Percentiles rank a stretch among this genome's conserved stretches.
These are phyloP conservation scores for Apiosordaria backusii DNA, from an alignment of 495 filamentous ascomycete genomes.

Conservation along the genomic window DNA sequence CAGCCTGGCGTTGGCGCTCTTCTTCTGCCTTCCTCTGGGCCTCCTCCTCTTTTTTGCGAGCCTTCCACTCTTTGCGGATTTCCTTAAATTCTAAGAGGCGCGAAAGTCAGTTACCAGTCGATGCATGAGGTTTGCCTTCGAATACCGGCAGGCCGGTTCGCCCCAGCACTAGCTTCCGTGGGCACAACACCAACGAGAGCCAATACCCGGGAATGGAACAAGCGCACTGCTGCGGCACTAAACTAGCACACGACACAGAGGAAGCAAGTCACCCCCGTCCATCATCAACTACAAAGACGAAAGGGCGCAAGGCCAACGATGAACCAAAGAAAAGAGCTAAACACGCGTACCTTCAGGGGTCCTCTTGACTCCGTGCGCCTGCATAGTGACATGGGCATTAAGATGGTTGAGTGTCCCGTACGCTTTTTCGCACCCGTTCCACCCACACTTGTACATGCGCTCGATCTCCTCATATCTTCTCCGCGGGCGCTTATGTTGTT, in stretches of 20 bases:
- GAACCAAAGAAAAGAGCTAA: slow-evolving; percentile 9
- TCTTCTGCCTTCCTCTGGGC: slow-evolving; percentile 84
- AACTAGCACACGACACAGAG: slow-evolving; percentile 16
- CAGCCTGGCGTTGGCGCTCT: slow-evolving; percentile 72
- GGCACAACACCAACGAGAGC: slow-evolving; percentile 18
- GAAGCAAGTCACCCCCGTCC: neutral
- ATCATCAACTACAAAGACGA: neutral
- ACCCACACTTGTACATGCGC: slow-evolving; percentile 99
- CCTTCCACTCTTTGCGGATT: slow-evolving; percentile 98
- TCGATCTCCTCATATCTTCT: slow-evolving; percentile 98
- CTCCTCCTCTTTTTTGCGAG: slow-evolving; percentile 98
- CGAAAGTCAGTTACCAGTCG: neutral
- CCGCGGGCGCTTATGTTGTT: slow-evolving; percentile 94
- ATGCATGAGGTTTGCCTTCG: neutral
- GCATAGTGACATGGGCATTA: slow-evolving; percentile 98
- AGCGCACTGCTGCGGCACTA: slow-evolving; percentile 15
- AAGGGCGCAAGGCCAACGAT: too few species aligned
- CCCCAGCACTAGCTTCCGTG: slow-evolving; percentile 18
- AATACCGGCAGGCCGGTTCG: slow-evolving; percentile 4
- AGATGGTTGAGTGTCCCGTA: slow-evolving; percentile 96
- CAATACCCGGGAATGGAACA: slow-evolving; percentile 5
- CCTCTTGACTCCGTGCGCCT: slow-evolving; percentile 85
- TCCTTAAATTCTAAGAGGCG: slow-evolving; percentile 85
- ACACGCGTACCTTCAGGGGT: slow-evolving; percentile 87
- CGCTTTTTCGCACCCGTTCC: slow-evolving; percentile 96